A percentile compares a stretch with the other conserved stretches of the same genome.
Evolutionary conservation across 148 eudicot genomes (phyloP).

Genomic region (Diospyros kaki): DNA sequence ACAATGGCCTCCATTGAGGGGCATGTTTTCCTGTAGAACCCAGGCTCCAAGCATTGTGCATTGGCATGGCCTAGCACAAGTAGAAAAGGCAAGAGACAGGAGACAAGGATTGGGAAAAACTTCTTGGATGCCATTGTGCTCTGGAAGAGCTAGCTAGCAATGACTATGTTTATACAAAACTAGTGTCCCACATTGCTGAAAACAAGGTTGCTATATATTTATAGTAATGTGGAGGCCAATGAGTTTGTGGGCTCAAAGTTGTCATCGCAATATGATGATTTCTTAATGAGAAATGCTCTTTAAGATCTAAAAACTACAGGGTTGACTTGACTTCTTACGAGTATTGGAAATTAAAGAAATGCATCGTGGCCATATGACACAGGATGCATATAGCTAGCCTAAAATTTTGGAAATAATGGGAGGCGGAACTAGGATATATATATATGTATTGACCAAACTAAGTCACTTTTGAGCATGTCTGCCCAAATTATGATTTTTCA

Average conservation of each 20-base stretch:
- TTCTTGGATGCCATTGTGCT: not conserved
- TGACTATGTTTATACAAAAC: too few species aligned
- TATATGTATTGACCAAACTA: too few species aligned
- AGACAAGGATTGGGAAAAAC: not conserved
- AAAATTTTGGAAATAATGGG: too few species aligned
- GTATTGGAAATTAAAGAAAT: too few species aligned
- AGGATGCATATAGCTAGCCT: too few species aligned
- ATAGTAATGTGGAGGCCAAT: not conserved
- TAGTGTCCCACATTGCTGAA: too few species aligned
- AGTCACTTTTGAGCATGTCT: too few species aligned
- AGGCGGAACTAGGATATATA: too few species aligned
- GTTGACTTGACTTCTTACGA: not conserved
- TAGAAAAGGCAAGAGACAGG: constrained; percentile 4
- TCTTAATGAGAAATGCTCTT: not conserved
- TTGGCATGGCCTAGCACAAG: not conserved
- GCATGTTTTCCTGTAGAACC: constrained; percentile 37
- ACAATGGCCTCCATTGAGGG: constrained; percentile 36
- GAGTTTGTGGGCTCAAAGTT: not conserved
- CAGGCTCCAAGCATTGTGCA: constrained; percentile 21
- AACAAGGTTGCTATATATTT: too few species aligned
- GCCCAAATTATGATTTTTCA: too few species aligned
- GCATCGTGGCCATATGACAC: too few species aligned
- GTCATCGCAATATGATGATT: not conserved
- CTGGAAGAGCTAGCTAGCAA: too few species aligned
- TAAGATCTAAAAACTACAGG: not conserved